Conservation (phyloP, 2,329 filamentous ascomycete genomes). For the Apiospora rasikravindrae region DNA sequence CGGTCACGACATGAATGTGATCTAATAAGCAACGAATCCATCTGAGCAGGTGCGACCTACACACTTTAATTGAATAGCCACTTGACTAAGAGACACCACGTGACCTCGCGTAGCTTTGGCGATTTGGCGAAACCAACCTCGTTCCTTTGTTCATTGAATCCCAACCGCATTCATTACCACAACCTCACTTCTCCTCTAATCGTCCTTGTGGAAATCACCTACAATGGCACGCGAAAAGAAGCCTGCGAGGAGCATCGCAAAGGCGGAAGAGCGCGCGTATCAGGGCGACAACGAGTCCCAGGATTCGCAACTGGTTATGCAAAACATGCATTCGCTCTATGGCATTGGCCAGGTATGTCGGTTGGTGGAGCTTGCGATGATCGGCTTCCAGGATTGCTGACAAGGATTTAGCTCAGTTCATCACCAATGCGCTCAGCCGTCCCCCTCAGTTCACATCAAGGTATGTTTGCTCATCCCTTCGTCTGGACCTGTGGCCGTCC, state of each 20-base stretch:
- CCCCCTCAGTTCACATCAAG: not conserved
- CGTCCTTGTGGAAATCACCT: not conserved
- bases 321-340: not conserved
- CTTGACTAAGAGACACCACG: not conserved
- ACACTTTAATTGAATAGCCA: not conserved
- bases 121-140: not conserved
- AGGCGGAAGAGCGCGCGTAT: constrained; percentile 14
- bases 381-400: not conserved
- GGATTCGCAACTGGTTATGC: not conserved
- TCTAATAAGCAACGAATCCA: not conserved
- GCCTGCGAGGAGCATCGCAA: not conserved
- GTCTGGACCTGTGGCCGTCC: not conserved
- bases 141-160: not conserved
- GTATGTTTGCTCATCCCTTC: not conserved
- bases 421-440: not conserved
- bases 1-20: too few relatives aligned
- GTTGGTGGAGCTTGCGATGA: constrained; percentile 4
- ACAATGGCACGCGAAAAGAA: not conserved
- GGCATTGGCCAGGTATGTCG: constrained; percentile 16
- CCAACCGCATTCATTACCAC: too few relatives aligned
- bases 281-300: not conserved
- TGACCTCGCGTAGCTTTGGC: constrained; percentile 7
- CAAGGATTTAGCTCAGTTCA: constrained; percentile 9
- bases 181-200: not conserved
- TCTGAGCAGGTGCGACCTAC: not conserved